These are phyloP conservation scores for Fusarium sororula DNA, from an alignment of 2,329 filamentous ascomycete genomes.

Conservation along the genomic window DNA sequence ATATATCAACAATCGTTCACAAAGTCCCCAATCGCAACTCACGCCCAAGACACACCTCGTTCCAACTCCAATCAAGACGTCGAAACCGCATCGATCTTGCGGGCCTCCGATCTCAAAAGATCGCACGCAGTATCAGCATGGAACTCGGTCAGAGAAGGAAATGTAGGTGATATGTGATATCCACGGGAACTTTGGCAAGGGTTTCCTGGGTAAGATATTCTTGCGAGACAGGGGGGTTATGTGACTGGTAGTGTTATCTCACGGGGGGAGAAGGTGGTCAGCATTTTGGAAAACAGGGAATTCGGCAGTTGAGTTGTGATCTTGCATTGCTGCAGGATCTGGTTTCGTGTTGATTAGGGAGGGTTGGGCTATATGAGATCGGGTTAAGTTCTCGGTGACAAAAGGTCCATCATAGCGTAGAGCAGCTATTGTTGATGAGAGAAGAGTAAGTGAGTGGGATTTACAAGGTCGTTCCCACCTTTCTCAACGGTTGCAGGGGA, in stretches of 20 bases:
- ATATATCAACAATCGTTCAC: background rate
- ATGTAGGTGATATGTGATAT: constrained; percentile 25
- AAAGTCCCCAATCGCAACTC: background rate
- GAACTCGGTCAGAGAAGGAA: background rate
- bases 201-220: constrained; percentile 10
- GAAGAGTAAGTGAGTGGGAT: background rate
- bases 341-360: background rate
- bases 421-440: background rate
- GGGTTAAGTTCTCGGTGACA: background rate
- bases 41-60: background rate
- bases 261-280: background rate
- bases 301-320: constrained; percentile 1
- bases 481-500: background rate
- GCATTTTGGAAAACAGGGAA: background rate
- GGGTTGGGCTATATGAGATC: background rate
- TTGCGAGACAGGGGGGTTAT: constrained; percentile 4
- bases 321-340: background rate
- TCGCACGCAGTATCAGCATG: constrained; percentile 4
- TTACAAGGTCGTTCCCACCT: background rate
- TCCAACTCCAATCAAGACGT: background rate
- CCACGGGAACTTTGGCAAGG: background rate
- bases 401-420: background rate
- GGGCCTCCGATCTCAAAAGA: constrained; percentile 4
- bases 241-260: background rate
- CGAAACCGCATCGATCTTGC: background rate